A percentile compares a stretch with the other conserved stretches of the same genome.
Evolutionary conservation across 805 yeast genomes (phyloP).

Genomic region (Hanseniaspora lachancei): DNA sequence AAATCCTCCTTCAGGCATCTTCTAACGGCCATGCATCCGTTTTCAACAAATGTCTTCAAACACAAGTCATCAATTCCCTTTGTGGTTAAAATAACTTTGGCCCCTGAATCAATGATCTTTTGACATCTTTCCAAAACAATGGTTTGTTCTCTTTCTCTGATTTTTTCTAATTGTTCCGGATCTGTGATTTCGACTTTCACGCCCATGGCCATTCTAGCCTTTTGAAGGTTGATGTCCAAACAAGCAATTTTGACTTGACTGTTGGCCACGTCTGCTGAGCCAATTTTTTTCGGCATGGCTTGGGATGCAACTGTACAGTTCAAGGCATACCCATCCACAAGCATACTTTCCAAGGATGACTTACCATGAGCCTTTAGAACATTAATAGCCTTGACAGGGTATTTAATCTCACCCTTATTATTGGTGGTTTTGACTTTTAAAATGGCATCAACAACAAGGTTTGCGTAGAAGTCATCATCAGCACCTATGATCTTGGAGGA

Average conservation of each 20-base stretch:
- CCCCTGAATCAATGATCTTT: constrained; percentile 75
- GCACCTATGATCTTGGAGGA: constrained; percentile 91
- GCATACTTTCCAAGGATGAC: constrained; percentile 70
- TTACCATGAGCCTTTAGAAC: constrained; percentile 94
- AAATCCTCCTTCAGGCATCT: constrained; percentile 94
- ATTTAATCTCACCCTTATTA: constrained; percentile 72
- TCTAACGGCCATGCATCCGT: constrained; percentile 89
- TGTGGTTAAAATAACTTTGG: constrained; percentile 83
- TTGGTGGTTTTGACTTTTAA: constrained; percentile 86
- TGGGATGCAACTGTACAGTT: constrained; percentile 96
- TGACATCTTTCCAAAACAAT: constrained; percentile 70
- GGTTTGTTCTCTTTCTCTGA: constrained; percentile 77
- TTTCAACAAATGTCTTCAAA: constrained; percentile 79
- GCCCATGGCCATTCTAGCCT: constrained; percentile 96
- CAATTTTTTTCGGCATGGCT: constrained; percentile 72
- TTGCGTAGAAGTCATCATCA: constrained; percentile 78
- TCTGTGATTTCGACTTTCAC: constrained; percentile 93
- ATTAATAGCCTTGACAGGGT: constrained; percentile 95
- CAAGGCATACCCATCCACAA: constrained; percentile 87
- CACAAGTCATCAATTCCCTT: constrained; percentile 92
- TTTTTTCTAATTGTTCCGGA: constrained; percentile 91
- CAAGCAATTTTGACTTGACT: constrained; percentile 69
- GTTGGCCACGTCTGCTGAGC: constrained; percentile 22
- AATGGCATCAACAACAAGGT: constrained; percentile 90
- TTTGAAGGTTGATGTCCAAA: constrained; percentile 83